Evolutionary conservation across 1,139 yeast genomes (phyloP), one percentile per base, ranked within the genome.

Genomic region (Kodamaea sp.): DNA sequence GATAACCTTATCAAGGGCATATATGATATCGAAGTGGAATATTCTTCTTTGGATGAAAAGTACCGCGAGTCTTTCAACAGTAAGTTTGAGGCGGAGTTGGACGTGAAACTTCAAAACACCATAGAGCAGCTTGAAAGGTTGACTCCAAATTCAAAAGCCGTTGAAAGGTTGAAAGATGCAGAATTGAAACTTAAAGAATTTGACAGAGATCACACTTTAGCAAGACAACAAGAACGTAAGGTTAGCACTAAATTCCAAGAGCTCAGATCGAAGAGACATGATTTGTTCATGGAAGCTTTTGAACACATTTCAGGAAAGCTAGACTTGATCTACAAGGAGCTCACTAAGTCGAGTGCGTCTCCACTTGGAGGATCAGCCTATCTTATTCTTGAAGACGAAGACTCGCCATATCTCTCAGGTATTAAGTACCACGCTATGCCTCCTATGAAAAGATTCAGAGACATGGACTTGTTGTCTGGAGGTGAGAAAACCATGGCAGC

Each of bases 401-500:
- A 88, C 37, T 95, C 86, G 48, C 97, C 96, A 5, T 94, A 82
- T 51, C 61, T 76, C 26, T 79, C 80, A 0, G 98, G 97, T 1
- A 73, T 89, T 34, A 84, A 81, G 48, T 94, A 88, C 52, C 95
- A 89, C 56, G 96, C 96, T 1, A 90, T 90, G 84, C 97, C 98
- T 1, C 98, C 98, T 8, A 76, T 86, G 79, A 94, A 92, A 52
- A 72, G 97, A 47, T 92, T 89, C 57, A 76, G 94, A 51, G 97
- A 88, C 47, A 90, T 92, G 89, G 96, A 88, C 39, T 76, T 86
- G 41, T 69, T 92, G 10, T 88, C 97, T 0, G 99, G 98, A 33
- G 99, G 99, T 32, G 98, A 92, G 55, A 89, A 90, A 57, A 87
- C 97, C 1, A 84, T 92, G 61, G 98, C 98, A 1, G 98, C 98